A percentile compares a stretch with the other conserved stretches of the same genome.
These are phyloP conservation scores for Nannochloropsis salina DNA, from an alignment of 108 stramenopile species.

Conservation along the genomic window DNA sequence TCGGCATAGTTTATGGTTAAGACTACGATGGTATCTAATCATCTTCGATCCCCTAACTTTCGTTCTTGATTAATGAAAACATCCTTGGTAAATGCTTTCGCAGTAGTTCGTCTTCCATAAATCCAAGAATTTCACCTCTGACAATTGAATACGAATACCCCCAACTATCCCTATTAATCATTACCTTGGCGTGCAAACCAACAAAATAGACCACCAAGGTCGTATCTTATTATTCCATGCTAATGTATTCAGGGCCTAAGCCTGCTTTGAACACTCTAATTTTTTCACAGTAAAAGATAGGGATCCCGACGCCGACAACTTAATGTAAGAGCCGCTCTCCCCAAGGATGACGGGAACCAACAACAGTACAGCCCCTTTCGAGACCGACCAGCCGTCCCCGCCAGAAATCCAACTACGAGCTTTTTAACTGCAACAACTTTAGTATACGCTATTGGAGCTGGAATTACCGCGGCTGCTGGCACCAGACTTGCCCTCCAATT, in stretches of 20 bases:
- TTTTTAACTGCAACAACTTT: conserved; percentile 57
- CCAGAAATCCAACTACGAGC: conserved; percentile 56
- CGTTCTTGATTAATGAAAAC: conserved; percentile 99
- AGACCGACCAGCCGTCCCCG: conserved; percentile 10
- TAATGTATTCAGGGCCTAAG: conserved; percentile 91
- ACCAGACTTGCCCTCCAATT: conserved; percentile 94
- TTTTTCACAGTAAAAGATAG: conserved; percentile 94
- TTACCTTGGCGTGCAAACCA: conserved; percentile 91
- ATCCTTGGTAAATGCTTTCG: conserved; percentile 97
- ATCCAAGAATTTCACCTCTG: conserved; percentile 98
- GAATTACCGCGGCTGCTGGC: conserved; percentile 77
- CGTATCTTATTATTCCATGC: conserved; percentile 94
- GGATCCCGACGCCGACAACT: conserved; percentile 78
- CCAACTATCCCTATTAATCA: conserved; percentile 97
- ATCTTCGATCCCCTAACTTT: conserved; percentile 99
- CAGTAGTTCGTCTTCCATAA: conserved; percentile 97
- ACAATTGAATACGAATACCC: conserved; percentile 96
- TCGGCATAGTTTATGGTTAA: conserved; percentile 98
- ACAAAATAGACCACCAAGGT: conserved; percentile 91
- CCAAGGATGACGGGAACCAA: conserved; percentile 61
- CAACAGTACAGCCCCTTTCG: conserved; percentile 9
- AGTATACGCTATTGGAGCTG: conserved; percentile 75
- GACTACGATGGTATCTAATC: conserved; percentile 99
- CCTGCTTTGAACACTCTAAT: conserved; percentile 98
- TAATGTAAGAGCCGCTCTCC: conserved; percentile 77